phyloP scores from a whole-genome alignment of 164 flowering plant species.

The Sedum album region DNA sequence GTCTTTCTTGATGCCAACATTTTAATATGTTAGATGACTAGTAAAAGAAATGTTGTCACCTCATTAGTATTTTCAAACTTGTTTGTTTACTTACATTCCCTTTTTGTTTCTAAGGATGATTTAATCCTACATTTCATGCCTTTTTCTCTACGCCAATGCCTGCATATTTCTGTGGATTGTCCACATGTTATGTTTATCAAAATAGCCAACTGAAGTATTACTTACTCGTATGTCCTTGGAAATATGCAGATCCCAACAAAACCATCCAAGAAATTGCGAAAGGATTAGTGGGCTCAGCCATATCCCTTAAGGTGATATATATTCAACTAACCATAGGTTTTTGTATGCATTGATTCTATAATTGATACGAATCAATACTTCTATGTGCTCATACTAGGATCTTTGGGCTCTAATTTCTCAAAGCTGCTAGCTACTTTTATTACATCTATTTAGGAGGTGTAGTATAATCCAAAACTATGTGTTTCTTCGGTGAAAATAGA shows the following conservation, averaged over 20 bases:
- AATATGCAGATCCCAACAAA: conserved; percentile 54
- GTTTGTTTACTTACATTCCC: not conserved
- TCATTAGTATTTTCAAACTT: not conserved
- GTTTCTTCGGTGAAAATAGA: too few relatives aligned
- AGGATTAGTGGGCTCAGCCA: conserved; percentile 48
- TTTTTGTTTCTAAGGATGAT: too few relatives aligned
- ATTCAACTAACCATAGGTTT: not conserved
- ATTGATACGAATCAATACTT: too few relatives aligned
- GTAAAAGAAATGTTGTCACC: not conserved
- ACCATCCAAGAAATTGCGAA: conserved; percentile 59
- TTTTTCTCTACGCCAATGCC: not conserved
- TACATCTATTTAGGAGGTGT: not conserved
- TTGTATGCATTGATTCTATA: not conserved
- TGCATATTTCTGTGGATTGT: not conserved
- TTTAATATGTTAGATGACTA: not conserved
- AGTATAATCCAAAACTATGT: not conserved
- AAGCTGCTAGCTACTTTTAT: not conserved
- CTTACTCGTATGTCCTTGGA: conserved; percentile 1
- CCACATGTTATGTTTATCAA: not conserved
- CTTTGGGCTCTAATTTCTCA: not conserved
- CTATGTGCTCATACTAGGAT: too few relatives aligned
- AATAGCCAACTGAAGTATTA: conserved; percentile 6
- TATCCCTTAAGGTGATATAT: conserved; percentile 63
- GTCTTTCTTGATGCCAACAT: not conserved
- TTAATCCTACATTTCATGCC: not conserved